Conservation (phyloP, 441 rosid species). For the Francoa sonchifolia region DNA sequence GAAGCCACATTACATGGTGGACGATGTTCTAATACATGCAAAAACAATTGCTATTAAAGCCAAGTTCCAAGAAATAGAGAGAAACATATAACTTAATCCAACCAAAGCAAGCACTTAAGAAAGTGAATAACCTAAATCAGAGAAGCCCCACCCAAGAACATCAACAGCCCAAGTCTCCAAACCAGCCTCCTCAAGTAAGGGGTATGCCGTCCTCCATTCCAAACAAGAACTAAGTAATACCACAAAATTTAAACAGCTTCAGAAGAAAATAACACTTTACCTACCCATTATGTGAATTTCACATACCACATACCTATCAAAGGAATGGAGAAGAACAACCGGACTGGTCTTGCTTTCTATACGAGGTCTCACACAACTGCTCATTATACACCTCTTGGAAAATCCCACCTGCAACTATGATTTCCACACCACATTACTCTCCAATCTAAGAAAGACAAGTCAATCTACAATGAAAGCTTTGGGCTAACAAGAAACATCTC, state of each 20-base stretch:
- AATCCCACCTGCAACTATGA: slow-evolving; percentile 25
- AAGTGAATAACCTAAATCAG: slow-evolving; percentile 56
- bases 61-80: slow-evolving; percentile 1
- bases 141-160: slow-evolving; percentile 95
- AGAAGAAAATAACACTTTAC: slow-evolving; percentile 5
- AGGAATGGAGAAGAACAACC: slow-evolving; percentile 57
- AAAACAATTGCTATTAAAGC: neutral
- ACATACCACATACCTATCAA: slow-evolving; percentile 41
- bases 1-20: slow-evolving; percentile 56
- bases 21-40: slow-evolving; percentile 27
- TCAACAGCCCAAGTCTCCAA: slow-evolving; percentile 84
- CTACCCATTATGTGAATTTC: neutral
- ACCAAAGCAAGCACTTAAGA: slow-evolving; percentile 1
- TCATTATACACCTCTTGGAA: slow-evolving; percentile 32
- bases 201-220: slow-evolving; percentile 83
- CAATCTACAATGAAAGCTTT: neutral
- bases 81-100: neutral
- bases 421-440: neutral
- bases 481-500: neutral
- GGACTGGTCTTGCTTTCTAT: slow-evolving; percentile 28
- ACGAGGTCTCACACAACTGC: slow-evolving; percentile 45
- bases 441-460: neutral
- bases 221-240: slow-evolving; percentile 64
- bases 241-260: slow-evolving; percentile 7
- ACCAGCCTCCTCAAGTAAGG: slow-evolving; percentile 79